Evolutionary conservation across 495 filamentous ascomycete genomes (phyloP).

Genomic region (Trichoderma parareesei): DNA sequence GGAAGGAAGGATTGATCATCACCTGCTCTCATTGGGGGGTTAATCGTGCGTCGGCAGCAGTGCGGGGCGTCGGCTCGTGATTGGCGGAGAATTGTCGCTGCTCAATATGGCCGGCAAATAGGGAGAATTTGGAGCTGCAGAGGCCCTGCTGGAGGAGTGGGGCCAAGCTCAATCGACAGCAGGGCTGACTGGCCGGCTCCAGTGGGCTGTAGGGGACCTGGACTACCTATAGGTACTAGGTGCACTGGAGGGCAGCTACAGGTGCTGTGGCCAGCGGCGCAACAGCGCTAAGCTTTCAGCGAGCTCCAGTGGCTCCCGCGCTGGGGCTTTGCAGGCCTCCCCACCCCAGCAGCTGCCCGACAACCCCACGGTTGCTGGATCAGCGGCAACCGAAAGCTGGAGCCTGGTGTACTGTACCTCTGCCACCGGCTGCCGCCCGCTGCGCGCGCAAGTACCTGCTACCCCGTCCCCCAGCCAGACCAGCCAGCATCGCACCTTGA

Average conservation of each 20-base stretch:
- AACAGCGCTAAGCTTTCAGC: neutral
- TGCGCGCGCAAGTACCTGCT: too few relatives aligned
- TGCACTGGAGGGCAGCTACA: too few relatives aligned
- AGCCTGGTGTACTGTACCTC: neutral
- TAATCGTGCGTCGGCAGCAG: neutral
- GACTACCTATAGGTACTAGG: too few relatives aligned
- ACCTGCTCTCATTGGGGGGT: conserved; percentile 3
- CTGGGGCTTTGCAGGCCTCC: neutral
- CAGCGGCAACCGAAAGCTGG: neutral
- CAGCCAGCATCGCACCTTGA: too few relatives aligned
- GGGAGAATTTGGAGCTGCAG: conserved; percentile 6
- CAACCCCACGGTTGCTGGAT: neutral
- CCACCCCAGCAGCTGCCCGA: neutral
- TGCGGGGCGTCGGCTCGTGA: neutral
- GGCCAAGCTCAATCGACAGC: neutral
- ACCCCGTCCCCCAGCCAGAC: too few relatives aligned
- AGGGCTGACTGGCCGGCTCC: neutral
- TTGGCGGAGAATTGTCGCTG: conserved; percentile 5
- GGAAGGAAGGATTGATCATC: neutral
- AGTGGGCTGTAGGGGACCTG: neutral
- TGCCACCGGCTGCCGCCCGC: neutral
- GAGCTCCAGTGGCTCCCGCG: conserved; percentile 6
- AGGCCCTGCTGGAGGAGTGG: neutral
- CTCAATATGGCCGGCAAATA: neutral
- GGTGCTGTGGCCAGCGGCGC: too few relatives aligned